These are phyloP conservation scores for Plasmodium ovale DNA, from an alignment of 169 alveolate genomes.

Conservation along the genomic window DNA sequence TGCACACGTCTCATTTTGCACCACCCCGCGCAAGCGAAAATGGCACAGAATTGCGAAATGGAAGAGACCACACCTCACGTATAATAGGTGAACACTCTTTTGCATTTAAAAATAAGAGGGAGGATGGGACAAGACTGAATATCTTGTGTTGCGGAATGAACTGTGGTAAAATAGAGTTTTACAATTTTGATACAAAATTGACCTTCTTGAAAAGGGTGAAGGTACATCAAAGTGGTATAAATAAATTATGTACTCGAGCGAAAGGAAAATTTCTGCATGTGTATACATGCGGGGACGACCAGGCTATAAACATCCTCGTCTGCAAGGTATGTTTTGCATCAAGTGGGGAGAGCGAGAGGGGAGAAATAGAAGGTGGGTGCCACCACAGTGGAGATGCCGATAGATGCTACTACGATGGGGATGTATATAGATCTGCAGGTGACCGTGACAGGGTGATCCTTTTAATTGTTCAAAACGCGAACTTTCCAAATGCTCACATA, in stretches of 20 bases:
- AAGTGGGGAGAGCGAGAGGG: too few species aligned
- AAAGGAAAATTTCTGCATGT: slow-evolving; percentile 8
- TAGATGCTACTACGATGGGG: too few species aligned
- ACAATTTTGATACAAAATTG: slow-evolving; percentile 15
- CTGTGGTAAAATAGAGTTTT: slow-evolving; percentile 26
- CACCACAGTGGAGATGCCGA: too few species aligned
- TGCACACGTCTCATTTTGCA: too few species aligned
- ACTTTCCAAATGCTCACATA: slow-evolving; percentile 27
- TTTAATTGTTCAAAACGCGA: slow-evolving; percentile 21
- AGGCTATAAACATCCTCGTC: slow-evolving; percentile 44
- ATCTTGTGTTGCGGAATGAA: slow-evolving; percentile 43
- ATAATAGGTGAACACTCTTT: neutral
- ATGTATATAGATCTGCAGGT: too few species aligned
- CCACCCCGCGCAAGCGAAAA: too few species aligned
- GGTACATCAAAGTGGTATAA: slow-evolving; percentile 69
- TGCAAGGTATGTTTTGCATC: too few species aligned
- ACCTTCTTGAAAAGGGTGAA: slow-evolving; percentile 13
- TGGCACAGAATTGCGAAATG: neutral
- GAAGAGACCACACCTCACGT: neutral
- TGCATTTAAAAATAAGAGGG: neutral
- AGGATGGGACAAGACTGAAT: neutral
- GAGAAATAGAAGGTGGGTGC: too few species aligned
- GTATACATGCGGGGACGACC: slow-evolving; percentile 67
- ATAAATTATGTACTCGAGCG: slow-evolving; percentile 33
- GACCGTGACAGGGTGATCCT: too few species aligned